Conservation (phyloP, 768 basidiomycete genomes). For the Boletus rex-veris region DNA sequence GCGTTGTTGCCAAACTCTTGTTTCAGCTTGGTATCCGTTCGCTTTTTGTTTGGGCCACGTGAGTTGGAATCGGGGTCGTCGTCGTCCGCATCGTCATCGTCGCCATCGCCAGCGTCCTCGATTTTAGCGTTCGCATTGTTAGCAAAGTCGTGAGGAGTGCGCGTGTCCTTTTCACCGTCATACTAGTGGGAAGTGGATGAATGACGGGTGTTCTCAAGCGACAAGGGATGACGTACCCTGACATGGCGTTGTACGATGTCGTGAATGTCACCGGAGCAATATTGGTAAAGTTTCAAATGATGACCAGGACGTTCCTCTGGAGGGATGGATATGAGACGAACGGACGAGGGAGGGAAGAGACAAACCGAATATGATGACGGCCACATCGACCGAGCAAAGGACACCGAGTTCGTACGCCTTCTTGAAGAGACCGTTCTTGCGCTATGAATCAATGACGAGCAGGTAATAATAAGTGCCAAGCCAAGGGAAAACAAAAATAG, state of each 20-base stretch:
- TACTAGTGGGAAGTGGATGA: conserved; percentile 33
- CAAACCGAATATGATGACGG: conserved; percentile 81
- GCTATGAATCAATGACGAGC: conserved; percentile 41
- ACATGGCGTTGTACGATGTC: conserved; percentile 69
- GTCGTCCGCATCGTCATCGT: conserved; percentile 35
- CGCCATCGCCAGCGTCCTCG: conserved; percentile 40
- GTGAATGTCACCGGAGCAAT: conserved; percentile 69
- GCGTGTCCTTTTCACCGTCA: conserved; percentile 49
- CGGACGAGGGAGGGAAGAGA: conserved; percentile 18
- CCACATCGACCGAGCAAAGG: conserved; percentile 83
- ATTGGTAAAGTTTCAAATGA: conserved; percentile 79
- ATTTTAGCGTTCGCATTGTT: conserved; percentile 34
- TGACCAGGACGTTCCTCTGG: conserved; percentile 77
- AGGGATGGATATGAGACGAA: conserved; percentile 8
- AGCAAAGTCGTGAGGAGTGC: conserved; percentile 47
- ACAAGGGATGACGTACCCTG: conserved; percentile 33
- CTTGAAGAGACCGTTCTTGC: conserved; percentile 89
- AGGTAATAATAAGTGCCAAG: conserved; percentile 36
- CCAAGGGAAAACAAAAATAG: conserved; percentile 54
- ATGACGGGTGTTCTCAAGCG: conserved; percentile 5
- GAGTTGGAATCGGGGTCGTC: conserved; percentile 28
- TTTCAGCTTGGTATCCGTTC: conserved; percentile 28
- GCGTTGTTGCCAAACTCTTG: conserved; percentile 23
- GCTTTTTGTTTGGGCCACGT: conserved; percentile 21
- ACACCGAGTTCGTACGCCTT: conserved; percentile 91